Percentiles rank a stretch among this genome's conserved stretches.
These are phyloP conservation scores for Sugiyamaella qingdaonensis DNA, from an alignment of 805 yeast species.

Conservation along the genomic window DNA sequence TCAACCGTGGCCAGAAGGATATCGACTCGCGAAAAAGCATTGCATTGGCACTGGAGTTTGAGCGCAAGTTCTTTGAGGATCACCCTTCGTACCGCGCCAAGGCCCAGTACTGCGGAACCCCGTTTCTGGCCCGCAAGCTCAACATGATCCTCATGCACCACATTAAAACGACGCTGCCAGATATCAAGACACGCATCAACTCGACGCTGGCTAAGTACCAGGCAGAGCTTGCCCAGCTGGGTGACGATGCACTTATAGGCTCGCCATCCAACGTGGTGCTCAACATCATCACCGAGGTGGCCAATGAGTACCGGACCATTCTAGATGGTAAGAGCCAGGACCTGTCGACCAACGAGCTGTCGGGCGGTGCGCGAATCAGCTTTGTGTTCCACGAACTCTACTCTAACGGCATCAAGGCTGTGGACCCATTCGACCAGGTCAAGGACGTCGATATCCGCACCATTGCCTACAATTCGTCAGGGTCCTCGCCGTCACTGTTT, in stretches of 20 bases:
- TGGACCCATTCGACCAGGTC: slow-evolving; percentile 95
- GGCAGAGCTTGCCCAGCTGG: slow-evolving; percentile 68
- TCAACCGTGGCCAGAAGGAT: slow-evolving; percentile 95
- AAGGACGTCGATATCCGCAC: slow-evolving; percentile 95
- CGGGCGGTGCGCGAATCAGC: slow-evolving; percentile 97
- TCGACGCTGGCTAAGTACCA: slow-evolving; percentile 79
- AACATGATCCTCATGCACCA: slow-evolving; percentile 85
- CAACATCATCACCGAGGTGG: slow-evolving; percentile 85
- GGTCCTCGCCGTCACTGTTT: slow-evolving; percentile 91
- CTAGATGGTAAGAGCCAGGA: slow-evolving; percentile 92
- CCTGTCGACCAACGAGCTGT: slow-evolving; percentile 78
- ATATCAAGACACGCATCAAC: slow-evolving; percentile 86
- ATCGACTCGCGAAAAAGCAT: slow-evolving; percentile 85
- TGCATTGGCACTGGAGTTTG: slow-evolving; percentile 79
- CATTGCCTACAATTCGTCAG: slow-evolving; percentile 93
- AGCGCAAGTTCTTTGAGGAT: slow-evolving; percentile 72
- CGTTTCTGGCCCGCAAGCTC: slow-evolving; percentile 87
- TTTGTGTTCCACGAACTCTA: slow-evolving; percentile 96
- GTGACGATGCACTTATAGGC: slow-evolving; percentile 72
- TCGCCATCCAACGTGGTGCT: slow-evolving; percentile 86
- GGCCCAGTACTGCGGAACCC: slow-evolving; percentile 98
- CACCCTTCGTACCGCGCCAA: slow-evolving; percentile 90
- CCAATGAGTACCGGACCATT: slow-evolving; percentile 86
- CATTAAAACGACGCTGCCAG: slow-evolving; percentile 84
- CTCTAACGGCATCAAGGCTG: slow-evolving; percentile 83